A percentile compares a stretch with the other conserved stretches of the same genome.
phyloP scores from a whole-genome alignment of 2,329 filamentous ascomycete species.

The Hysterium pulicare region DNA sequence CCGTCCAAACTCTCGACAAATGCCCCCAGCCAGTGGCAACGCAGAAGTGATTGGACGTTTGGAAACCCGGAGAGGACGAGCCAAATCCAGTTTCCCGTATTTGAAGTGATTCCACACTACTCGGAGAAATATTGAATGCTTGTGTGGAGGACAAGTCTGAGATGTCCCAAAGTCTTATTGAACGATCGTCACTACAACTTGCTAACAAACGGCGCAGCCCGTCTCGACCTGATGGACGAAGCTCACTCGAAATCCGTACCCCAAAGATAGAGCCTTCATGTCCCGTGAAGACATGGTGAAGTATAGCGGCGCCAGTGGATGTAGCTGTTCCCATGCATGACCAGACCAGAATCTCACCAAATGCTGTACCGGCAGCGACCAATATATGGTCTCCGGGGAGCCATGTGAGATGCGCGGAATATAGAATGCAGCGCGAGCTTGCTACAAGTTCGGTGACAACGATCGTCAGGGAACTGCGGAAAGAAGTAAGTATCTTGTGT shows the following conservation, averaged over 20 bases:
- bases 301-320: conserved; percentile 25
- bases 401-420: conserved; percentile 74
- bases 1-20: conserved; percentile 82
- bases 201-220: conserved; percentile 64
- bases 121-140: conserved; percentile 19
- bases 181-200: conserved; percentile 93
- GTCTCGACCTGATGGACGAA: conserved; percentile 18
- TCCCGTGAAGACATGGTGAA: conserved; percentile 58
- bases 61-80: conserved; percentile 23
- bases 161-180: conserved; percentile 84
- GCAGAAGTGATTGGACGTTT: conserved; percentile 29
- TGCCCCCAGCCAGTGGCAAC: conserved; percentile 81
- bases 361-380: conserved; percentile 85
- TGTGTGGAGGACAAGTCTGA: conserved; percentile 47
- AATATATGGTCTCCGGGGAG: conserved; percentile 59
- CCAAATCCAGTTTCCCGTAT: conserved; percentile 46
- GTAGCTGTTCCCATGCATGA: conserved; percentile 53
- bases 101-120: conserved; percentile 20
- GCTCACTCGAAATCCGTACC: conserved; percentile 65
- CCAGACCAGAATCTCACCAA: conserved; percentile 93
- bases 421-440: conserved; percentile 79
- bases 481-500: conserved; percentile 1
- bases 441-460: conserved; percentile 53
- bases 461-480: conserved; percentile 14
- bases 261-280: conserved; percentile 96